These are phyloP conservation scores for Cylindricascospora bacillispora DNA, from an alignment of 1,139 yeast genomes.

Conservation along the genomic window DNA sequence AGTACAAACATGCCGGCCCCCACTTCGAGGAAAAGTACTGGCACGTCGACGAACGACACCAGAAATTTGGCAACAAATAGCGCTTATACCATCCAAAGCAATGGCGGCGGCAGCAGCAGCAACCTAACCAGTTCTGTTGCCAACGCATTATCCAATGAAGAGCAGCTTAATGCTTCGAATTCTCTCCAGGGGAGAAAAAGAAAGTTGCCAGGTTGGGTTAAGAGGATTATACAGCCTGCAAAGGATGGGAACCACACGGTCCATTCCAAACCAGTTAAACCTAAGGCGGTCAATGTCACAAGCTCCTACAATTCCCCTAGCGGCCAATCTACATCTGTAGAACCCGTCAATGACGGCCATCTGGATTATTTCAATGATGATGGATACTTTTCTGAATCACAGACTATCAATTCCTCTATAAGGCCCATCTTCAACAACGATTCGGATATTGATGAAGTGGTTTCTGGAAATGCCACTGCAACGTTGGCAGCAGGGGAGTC, in stretches of 20 bases:
- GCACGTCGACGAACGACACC: too few relatives aligned
- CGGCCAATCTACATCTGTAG: not conserved
- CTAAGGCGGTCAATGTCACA: conserved; percentile 2
- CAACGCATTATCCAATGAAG: too few relatives aligned
- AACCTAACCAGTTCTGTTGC: too few relatives aligned
- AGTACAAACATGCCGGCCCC: too few relatives aligned
- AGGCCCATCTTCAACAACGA: conserved; percentile 7
- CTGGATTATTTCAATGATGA: not conserved
- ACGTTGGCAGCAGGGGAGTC: conserved; percentile 1
- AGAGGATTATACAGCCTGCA: conserved; percentile 20
- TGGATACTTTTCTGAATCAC: not conserved
- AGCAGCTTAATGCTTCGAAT: too few relatives aligned
- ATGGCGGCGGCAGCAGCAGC: too few relatives aligned
- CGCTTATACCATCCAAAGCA: too few relatives aligned
- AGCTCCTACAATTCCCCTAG: not conserved
- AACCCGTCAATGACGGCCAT: conserved; percentile 1
- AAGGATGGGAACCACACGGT: conserved; percentile 4
- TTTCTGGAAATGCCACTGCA: not conserved
- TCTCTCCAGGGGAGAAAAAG: conserved; percentile 16
- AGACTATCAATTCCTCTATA: conserved; percentile 9
- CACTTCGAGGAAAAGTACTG: too few relatives aligned
- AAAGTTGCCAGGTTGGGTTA: conserved; percentile 24
- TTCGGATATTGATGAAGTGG: conserved; percentile 2
- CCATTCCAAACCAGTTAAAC: too few relatives aligned
- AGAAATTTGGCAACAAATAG: too few relatives aligned